Evolutionary conservation across 2,329 filamentous ascomycete genomes (phyloP).

Genomic region (Claviceps cyperi): DNA sequence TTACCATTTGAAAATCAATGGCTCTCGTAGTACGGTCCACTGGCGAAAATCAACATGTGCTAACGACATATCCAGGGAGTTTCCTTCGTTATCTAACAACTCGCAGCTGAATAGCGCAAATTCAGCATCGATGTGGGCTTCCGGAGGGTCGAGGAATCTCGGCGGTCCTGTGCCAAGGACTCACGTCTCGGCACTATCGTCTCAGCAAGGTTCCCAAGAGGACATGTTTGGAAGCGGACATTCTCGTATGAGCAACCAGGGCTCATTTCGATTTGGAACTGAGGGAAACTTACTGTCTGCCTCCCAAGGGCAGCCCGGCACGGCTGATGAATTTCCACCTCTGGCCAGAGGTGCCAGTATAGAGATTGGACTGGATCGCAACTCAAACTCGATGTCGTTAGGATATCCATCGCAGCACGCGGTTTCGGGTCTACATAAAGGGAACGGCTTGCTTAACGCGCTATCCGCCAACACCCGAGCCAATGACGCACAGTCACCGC

Average conservation of each 20-base stretch:
- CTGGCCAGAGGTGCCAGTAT: constrained; percentile 42
- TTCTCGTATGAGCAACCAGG: constrained; percentile 28
- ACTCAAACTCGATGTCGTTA: constrained; percentile 32
- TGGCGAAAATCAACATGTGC: neutral
- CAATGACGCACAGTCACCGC: constrained; percentile 33
- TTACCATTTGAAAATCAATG: neutral
- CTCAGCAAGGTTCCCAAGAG: constrained; percentile 37
- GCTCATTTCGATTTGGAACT: constrained; percentile 39
- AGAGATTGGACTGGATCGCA: constrained; percentile 42
- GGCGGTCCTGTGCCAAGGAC: constrained; percentile 35
- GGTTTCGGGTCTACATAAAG: constrained; percentile 27
- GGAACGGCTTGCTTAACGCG: constrained; percentile 49
- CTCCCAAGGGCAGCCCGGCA: constrained; percentile 32
- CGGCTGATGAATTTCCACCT: constrained; percentile 48
- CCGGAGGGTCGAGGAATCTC: constrained; percentile 32
- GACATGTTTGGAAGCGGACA: constrained; percentile 28
- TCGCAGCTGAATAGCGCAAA: constrained; percentile 35
- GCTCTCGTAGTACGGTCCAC: neutral
- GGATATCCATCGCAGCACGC: constrained; percentile 36
- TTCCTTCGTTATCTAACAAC: constrained; percentile 50
- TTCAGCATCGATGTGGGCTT: constrained; percentile 41
- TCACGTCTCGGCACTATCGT: constrained; percentile 33
- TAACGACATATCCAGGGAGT: constrained; percentile 33
- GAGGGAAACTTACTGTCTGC: constrained; percentile 28
- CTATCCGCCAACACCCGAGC: constrained; percentile 44